A percentile compares a stretch with the other conserved stretches of the same genome.
Evolutionary conservation across 345 rosid species (phyloP).

Genomic region (Eucalyptus rudis): DNA sequence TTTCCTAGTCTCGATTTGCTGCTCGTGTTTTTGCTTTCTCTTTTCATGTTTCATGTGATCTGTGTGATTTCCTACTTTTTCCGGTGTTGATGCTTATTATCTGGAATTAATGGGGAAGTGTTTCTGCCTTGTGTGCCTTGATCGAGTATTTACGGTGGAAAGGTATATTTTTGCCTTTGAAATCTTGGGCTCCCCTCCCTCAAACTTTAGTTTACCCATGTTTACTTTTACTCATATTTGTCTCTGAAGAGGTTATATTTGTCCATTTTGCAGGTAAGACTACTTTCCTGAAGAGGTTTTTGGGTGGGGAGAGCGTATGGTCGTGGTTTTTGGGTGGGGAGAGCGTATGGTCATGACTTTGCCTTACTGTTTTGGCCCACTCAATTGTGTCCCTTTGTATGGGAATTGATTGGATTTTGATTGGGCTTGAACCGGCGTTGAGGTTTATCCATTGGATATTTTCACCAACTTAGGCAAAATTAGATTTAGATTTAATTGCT

Average conservation of each 20-base stretch:
- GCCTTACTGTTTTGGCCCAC: background rate
- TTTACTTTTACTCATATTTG: background rate
- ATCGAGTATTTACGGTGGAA: no score
- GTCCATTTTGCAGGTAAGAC: slow-evolving; percentile 9
- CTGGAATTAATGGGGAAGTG: no score
- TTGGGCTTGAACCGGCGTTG: slow-evolving; percentile 48
- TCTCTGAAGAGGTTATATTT: no score
- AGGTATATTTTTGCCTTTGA: no score
- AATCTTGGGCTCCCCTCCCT: background rate
- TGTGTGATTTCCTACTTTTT: no score
- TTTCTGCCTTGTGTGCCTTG: no score
- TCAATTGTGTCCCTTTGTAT: background rate
- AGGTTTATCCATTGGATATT: slow-evolving; percentile 94
- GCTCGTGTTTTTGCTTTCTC: no score
- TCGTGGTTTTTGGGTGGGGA: no score
- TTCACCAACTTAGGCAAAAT: slow-evolving; percentile 87
- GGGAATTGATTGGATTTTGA: background rate
- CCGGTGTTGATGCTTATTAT: no score
- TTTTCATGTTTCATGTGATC: no score
- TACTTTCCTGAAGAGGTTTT: slow-evolving; percentile 2
- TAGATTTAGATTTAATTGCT: slow-evolving; percentile 32
- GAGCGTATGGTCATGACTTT: no score
- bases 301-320: slow-evolving; percentile 15
- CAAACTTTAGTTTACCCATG: background rate
- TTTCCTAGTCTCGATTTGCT: no score